A percentile compares a stretch with the other conserved stretches of the same genome.
These are phyloP conservation scores for Mucor lusitanicus DNA, from an alignment of 371 early-diverging fungal genomes.

Conservation along the genomic window DNA sequence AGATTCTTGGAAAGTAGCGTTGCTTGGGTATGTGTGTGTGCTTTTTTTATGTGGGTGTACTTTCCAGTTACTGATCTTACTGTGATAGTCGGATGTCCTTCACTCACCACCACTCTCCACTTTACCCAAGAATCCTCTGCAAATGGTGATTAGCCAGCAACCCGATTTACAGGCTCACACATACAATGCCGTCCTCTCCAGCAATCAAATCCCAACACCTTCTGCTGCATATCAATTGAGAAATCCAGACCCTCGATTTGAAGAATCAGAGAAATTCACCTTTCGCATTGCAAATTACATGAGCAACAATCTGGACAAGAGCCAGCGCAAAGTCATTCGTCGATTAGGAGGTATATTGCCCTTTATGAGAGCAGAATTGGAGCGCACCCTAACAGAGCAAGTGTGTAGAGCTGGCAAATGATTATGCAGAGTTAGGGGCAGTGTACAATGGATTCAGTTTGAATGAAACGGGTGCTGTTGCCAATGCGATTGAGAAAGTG, in stretches of 20 bases:
- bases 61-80: background rate
- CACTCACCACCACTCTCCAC: conserved; percentile 51
- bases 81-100: conserved; percentile 70
- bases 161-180: conserved; percentile 24
- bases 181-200: conserved; percentile 25
- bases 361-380: too few species aligned
- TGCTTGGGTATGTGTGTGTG: conserved; percentile 52
- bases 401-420: conserved; percentile 57
- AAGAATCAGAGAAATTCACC: conserved; percentile 80
- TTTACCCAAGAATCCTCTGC: conserved; percentile 64
- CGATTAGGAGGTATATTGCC: conserved; percentile 62
- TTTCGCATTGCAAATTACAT: conserved; percentile 75
- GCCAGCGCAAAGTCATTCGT: conserved; percentile 68
- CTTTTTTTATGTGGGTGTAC: background rate
- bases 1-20: conserved; percentile 78
- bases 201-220: conserved; percentile 58
- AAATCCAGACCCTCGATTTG: conserved; percentile 76
- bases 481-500: conserved; percentile 84
- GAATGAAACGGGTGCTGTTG: conserved; percentile 71
- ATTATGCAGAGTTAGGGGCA: conserved; percentile 91
- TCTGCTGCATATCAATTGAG: conserved; percentile 59
- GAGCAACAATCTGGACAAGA: conserved; percentile 68
- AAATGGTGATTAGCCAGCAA: conserved; percentile 37
- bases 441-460: conserved; percentile 93
- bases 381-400: too few species aligned